phyloP scores from a whole-genome alignment of 306 rosid species.

The Castanopsis chinensis region DNA sequence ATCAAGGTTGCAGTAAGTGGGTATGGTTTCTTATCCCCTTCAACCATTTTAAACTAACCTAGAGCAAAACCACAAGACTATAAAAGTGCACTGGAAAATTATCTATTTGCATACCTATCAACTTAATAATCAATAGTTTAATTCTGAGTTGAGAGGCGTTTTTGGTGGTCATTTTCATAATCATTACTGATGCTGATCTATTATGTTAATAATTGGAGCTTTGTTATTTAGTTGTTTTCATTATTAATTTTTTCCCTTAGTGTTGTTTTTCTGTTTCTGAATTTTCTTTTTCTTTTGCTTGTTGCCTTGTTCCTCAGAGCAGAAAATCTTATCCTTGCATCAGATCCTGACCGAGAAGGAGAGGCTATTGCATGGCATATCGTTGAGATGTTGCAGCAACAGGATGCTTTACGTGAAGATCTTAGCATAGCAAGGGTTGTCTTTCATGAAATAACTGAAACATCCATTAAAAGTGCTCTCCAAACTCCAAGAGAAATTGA shows the following conservation, averaged over 20 bases:
- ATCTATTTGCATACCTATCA: conserved; percentile 1
- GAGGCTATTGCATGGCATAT: conserved; percentile 99
- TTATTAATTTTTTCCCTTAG: conserved; percentile 20
- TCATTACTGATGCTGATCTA: conserved; percentile 11
- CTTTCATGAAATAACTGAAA: conserved; percentile 93
- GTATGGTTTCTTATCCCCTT: conserved; percentile 43
- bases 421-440: conserved; percentile 69
- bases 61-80: conserved; percentile 10
- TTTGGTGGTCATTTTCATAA: conserved; percentile 8
- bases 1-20: conserved; percentile 79
- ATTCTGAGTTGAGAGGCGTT: neutral
- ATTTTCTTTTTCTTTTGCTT: conserved; percentile 29
- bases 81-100: neutral
- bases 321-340: conserved; percentile 94
- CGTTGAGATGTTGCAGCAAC: conserved; percentile 90
- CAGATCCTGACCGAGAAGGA: conserved; percentile 99
- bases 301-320: conserved; percentile 72
- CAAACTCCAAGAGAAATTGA: conserved; percentile 78
- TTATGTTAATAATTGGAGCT: conserved; percentile 10
- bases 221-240: neutral
- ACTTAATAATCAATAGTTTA: neutral
- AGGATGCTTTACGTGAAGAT: conserved; percentile 68
- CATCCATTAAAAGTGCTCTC: conserved; percentile 75
- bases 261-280: conserved; percentile 16
- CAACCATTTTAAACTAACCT: conserved; percentile 16